Base-by-base conservation (phyloP, 805 yeast species). In the Starmerella kuoi region DNA sequence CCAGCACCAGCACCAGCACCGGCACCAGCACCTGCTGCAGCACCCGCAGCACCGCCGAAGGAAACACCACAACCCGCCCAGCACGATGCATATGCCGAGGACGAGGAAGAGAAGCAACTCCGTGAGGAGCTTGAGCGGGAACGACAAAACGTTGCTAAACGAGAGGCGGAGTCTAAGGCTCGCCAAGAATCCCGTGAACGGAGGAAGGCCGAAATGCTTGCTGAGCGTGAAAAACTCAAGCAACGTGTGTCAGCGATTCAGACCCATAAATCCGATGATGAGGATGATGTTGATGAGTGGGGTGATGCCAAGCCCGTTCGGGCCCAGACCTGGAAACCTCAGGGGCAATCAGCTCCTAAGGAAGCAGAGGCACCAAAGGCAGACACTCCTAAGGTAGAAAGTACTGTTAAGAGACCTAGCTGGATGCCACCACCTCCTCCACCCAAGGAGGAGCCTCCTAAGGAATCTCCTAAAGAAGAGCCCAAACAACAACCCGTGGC, bases 41-140 rank as follows among this genome's bases (percentile, higher is more conserved):
- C 48, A 3, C 19, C 33, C 12, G 18, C 38, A 5, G 31, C 28
- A 9, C 35, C 6, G 11, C 39, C 37, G 17, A 19, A 19, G 18
- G 11, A 31, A 21, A 20, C 27, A 26, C 33, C 33, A 14, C 9
- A 30, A 9, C 18, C 11, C 18, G 17, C 9, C 18, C 18, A 9
- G 33, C 8, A n/a, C 9, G 18, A 9, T 9, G 33, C 33, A 19
- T 15, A 11, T 15, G 18, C 33, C 8, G 67, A 56, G 26, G 65
- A 61, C 19, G 72, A 66, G 26, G 67, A 62, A 20, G 65, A 61
- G 26, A 60, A 55, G 8, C 62, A 58, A 38, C 64, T 60, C 21
- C 62, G 42, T 5, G 37, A 56, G 12, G 66, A 61, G 17, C 61
- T 54, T 6, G 66, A 60, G 19, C 70, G 60, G 3, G 64, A 58